phyloP scores from a whole-genome alignment of 2,329 filamentous ascomycete species.

The Cytospora piceae region DNA sequence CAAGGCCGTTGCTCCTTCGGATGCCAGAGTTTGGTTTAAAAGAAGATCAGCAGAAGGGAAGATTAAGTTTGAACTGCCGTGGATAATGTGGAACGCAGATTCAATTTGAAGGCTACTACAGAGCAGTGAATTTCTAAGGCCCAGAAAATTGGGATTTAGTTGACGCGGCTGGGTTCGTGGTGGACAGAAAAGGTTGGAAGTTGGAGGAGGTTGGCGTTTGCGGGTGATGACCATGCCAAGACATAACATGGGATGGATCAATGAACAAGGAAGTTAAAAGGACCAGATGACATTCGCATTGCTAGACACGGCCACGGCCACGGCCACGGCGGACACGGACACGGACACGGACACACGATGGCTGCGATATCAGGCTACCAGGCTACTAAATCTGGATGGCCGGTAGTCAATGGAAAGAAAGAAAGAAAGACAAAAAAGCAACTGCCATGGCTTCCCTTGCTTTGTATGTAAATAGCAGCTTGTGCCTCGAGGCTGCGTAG shows the following conservation, averaged over 20 bases:
- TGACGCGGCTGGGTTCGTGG: neutral
- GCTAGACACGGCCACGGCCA: conserved; percentile 5
- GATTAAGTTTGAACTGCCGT: neutral
- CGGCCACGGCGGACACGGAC: too few relatives aligned
- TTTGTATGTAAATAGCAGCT: neutral
- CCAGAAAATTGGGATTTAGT: neutral
- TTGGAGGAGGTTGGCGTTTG: conserved; percentile 19
- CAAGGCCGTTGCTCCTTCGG: neutral
- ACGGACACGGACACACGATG: too few relatives aligned
- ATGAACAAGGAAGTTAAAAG: conserved; percentile 22
- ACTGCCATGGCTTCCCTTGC: neutral
- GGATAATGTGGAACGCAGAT: neutral
- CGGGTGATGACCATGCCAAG: conserved; percentile 23
- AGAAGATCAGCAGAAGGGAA: conserved; percentile 15
- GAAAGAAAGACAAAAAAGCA: neutral
- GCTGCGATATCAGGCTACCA: too few relatives aligned
- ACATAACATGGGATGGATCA: neutral
- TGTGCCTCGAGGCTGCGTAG: neutral
- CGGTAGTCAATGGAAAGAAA: too few relatives aligned
- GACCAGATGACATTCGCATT: neutral
- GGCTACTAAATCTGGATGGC: too few relatives aligned
- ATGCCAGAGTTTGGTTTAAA: neutral
- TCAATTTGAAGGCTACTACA: neutral
- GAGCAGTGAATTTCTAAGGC: neutral
- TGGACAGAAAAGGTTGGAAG: neutral